These are phyloP conservation scores for Bremia lactucae DNA, from an alignment of 352 stramenopile genomes.

Conservation along the genomic window DNA sequence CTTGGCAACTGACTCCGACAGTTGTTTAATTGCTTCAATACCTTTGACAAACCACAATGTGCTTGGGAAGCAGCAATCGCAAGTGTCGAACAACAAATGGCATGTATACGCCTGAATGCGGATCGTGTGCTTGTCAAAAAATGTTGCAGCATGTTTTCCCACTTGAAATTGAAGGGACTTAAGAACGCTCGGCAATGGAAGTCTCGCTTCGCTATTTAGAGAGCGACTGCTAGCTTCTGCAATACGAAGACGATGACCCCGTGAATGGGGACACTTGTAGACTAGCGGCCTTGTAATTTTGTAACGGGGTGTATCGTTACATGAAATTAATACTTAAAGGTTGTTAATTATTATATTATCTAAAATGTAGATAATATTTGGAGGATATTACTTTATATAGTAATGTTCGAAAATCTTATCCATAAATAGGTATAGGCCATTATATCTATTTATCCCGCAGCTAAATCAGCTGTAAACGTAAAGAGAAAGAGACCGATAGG, in stretches of 20 bases:
- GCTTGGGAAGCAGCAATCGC: background rate
- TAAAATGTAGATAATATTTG: no score
- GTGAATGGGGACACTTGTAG: background rate
- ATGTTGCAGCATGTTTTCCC: slow-evolving; percentile 61
- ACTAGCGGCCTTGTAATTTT: no score
- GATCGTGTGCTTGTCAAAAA: slow-evolving; percentile 73
- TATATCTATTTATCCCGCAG: no score
- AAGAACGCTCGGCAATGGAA: slow-evolving; percentile 67
- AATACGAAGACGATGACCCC: slow-evolving; percentile 49
- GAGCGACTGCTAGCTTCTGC: slow-evolving; percentile 48
- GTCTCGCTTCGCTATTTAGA: slow-evolving; percentile 73
- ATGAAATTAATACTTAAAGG: no score
- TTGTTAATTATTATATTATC: no score
- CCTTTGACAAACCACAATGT: slow-evolving; percentile 4
- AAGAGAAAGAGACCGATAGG: no score
- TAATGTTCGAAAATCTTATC: no score
- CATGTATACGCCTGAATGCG: slow-evolving; percentile 51
- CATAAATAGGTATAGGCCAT: no score
- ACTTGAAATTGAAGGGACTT: slow-evolving; percentile 56
- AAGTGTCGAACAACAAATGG: slow-evolving; percentile 3
- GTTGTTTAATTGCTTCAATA: slow-evolving; percentile 1
- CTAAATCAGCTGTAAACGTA: no score
- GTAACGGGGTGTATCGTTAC: no score
- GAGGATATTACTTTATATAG: no score
- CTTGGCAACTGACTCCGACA: slow-evolving; percentile 1